Conservation (phyloP, 2,329 filamentous ascomycete genomes). For the Claviceps monticola region DNA sequence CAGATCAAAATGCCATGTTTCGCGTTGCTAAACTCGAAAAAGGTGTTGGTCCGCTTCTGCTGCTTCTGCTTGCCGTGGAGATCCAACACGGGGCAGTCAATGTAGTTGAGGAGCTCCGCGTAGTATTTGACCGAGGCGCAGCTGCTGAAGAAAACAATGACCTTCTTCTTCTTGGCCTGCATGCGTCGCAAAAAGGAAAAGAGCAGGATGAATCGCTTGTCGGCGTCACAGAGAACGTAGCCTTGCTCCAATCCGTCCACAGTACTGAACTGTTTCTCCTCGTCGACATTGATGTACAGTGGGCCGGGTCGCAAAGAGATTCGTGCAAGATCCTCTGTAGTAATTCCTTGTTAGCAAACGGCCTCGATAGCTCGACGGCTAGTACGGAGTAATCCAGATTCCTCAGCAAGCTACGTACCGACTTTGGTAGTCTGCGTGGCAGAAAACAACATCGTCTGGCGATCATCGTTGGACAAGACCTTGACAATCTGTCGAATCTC, state of each 20-base stretch:
- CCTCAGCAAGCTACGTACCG: conserved; percentile 11
- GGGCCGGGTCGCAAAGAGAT: conserved; percentile 87
- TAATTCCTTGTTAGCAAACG: not conserved
- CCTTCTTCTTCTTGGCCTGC: conserved; percentile 78
- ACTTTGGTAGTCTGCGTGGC: conserved; percentile 98
- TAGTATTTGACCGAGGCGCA: conserved; percentile 95
- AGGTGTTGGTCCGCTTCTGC: conserved; percentile 96
- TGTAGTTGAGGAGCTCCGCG: conserved; percentile 90
- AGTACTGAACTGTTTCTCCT: conserved; percentile 77
- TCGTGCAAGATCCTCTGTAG: conserved; percentile 69
- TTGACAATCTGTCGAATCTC: conserved; percentile 96
- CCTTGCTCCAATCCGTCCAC: conserved; percentile 92
- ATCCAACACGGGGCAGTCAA: conserved; percentile 78
- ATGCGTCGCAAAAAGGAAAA: conserved; percentile 83
- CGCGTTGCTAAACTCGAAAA: conserved; percentile 80
- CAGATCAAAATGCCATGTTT: conserved; percentile 81
- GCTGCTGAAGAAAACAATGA: conserved; percentile 90
- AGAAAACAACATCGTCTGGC: conserved; percentile 97
- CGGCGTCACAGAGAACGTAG: conserved; percentile 84
- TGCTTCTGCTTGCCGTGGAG: conserved; percentile 96
- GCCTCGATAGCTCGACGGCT: not conserved
- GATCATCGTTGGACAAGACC: conserved; percentile 72
- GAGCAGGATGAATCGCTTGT: conserved; percentile 84
- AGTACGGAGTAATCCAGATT: not conserved
- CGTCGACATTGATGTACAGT: conserved; percentile 93